Base-by-base conservation (phyloP, 2,329 filamentous ascomycete genomes). In the Neophaeococcomyces mojaviensis region DNA sequence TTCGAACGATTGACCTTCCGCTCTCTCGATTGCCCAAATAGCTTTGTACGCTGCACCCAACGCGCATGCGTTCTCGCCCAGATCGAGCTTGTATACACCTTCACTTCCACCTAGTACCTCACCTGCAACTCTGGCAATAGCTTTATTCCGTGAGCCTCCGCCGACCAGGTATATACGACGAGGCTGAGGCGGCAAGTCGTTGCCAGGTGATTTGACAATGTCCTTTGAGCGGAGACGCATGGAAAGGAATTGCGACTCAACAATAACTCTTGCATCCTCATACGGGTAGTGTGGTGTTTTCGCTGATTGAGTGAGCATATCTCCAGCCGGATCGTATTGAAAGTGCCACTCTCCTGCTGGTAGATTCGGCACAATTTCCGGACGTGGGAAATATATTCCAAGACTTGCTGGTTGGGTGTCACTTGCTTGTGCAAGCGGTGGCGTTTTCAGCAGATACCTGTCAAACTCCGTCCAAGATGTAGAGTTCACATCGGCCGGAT, bases 31-130 rank as follows among this genome's bases (percentile, higher is more conserved):
- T 1, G 85, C 88, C 92, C 92, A 98, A 0, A 94, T 82, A 12
- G 92, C 90, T 69, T 97, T 97, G 68, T 97, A 96, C 20, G 90
- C 90, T 5, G 88, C 88, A 12, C 92, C 92, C 12, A 97, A 69
- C 9, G 90, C 92, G 67, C 92, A 98, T 2, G 92, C 90, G 68
- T 94, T 96, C 20, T 89, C 88, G 20, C 92, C 90, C 4, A 97
- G 88, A 61, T 97, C 89, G 12, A 98, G 79, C 66, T 84, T 86
- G 69, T 88, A 98, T 20, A 97, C 86, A 19, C 92, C 92, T 52
- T 97, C 92, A 2, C 76, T 77, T 28, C 87, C 87, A 43, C 92
- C 92, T 2, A 98, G 78, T 2, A 97, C 88, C 59, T 95, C 82
- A 20, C 88, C 90, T 3, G 89, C 78, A 39, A 94, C 80, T 48